These are phyloP conservation scores for Melaleuca quinquenervia DNA, from an alignment of 345 rosid species.

Conservation along the genomic window DNA sequence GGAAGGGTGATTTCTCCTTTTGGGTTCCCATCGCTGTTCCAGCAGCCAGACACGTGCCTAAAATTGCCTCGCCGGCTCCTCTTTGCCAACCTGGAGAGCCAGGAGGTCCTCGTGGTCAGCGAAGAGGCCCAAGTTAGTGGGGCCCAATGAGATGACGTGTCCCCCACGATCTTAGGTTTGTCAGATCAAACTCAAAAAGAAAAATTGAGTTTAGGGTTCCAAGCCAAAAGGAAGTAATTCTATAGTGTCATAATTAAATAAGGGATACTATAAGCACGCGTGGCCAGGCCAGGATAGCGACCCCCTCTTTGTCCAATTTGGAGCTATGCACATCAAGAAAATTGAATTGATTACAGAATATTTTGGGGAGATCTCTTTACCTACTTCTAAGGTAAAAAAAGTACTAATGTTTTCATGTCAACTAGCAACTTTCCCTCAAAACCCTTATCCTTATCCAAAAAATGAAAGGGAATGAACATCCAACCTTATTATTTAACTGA, in stretches of 20 bases:
- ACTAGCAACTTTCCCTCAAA: neutral
- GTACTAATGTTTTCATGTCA: neutral
- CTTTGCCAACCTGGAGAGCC: neutral
- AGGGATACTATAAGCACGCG: neutral
- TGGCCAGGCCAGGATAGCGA: neutral
- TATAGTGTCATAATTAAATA: neutral
- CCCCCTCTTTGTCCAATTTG: neutral
- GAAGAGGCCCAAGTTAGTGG: neutral
- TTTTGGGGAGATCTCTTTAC: neutral
- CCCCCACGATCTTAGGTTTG: neutral
- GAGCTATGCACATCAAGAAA: neutral
- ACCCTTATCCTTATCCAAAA: neutral
- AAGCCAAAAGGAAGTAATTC: neutral
- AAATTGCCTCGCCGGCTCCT: neutral
- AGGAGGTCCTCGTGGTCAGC: neutral
- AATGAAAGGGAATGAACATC: neutral
- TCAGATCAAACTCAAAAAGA: neutral
- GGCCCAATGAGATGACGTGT: neutral
- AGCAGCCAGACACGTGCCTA: neutral
- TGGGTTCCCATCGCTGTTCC: neutral
- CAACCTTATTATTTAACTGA: neutral
- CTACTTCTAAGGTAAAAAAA: neutral
- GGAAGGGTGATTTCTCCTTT: neutral
- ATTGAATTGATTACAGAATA: neutral
- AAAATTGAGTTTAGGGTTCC: neutral